Evolutionary conservation across 1,284 basidiomycete genomes (phyloP).

Genomic region (Cryptococcus hybrid): DNA sequence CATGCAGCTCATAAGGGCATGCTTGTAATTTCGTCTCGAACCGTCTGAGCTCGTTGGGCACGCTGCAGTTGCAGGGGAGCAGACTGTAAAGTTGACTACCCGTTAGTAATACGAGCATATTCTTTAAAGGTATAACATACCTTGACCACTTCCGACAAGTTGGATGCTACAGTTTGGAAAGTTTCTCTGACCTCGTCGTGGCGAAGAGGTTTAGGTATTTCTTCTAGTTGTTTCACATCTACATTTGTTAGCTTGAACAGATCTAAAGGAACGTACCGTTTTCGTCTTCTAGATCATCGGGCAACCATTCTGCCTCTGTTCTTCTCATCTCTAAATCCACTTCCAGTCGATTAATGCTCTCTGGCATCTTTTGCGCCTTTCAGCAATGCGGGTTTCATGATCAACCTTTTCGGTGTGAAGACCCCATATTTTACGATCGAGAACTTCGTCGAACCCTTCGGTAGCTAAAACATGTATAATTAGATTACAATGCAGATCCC

Average conservation of each 20-base stretch:
- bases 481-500: background rate
- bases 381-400: conserved; percentile 65
- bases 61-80: conserved; percentile 41
- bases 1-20: conserved; percentile 12
- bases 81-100: conserved; percentile 17
- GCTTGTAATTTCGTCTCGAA: conserved; percentile 41
- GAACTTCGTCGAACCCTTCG: conserved; percentile 74
- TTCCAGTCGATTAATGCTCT: conserved; percentile 56
- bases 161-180: conserved; percentile 27
- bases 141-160: conserved; percentile 32
- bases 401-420: conserved; percentile 64
- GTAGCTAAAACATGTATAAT: conserved; percentile 53
- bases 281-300: conserved; percentile 18
- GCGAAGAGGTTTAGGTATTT: conserved; percentile 32
- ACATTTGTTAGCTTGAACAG: background rate
- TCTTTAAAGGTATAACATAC: conserved; percentile 20
- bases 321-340: conserved; percentile 55
- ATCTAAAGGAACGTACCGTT: background rate
- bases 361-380: conserved; percentile 61
- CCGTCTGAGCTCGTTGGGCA: conserved; percentile 45
- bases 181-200: conserved; percentile 36
- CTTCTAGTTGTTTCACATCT: conserved; percentile 5
- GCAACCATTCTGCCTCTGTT: conserved; percentile 49
- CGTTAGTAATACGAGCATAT: background rate
- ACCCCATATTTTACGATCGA: conserved; percentile 70